Base-by-base conservation (phyloP, 371 early-diverging fungal species). In the Mortierella sp. region DNA sequence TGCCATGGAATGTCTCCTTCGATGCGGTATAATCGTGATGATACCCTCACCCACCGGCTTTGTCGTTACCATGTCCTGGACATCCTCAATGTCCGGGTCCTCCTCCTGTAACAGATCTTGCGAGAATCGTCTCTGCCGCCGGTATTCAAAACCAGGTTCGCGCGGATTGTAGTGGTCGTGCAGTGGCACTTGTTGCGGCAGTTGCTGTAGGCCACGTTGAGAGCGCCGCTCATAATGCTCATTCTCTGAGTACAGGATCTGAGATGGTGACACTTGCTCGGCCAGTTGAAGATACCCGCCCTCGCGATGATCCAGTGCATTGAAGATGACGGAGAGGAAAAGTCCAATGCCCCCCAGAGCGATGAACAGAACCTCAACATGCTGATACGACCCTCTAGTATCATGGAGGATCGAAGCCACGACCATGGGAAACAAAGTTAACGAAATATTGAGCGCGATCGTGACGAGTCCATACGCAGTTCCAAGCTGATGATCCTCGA, bases 391-490 rank as follows among this genome's bases (percentile, higher is more conserved):
- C 17, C 78, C 78, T 1, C 53, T 7, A 4, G 75, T 68, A 9
- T 5, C 32, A 9, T 64, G 30, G 2, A 76, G 57, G 8, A 76
- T 64, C 11, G 58, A 60, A 1, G 90, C 91, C 9, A 88, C 84
- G 3, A 83, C 42, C 44, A 91, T 79, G 6, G 91, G 91, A 34
- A 89, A 80, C 11, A 89, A 39, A 0, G 89, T 83, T 60, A 91
- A 69, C 0, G 84, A 83, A 39, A 83, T 80, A 56, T 91, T 91
- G 28, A 91, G 73, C 8, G 86, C 86, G 21, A 84, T 80, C 0
- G 89, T 88, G n/a, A 83, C 80, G 3, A 90, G 54, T 0, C 91
- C 91, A 61, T 88, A 91, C 0, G 89, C 91, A 3, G 90, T 84
- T 6, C 89, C 91, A 15, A 91, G 81, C 37, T 73, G 81, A 42